phyloP scores from a whole-genome alignment of 2,329 filamentous ascomycete species.

The Xylaria sp. region DNA sequence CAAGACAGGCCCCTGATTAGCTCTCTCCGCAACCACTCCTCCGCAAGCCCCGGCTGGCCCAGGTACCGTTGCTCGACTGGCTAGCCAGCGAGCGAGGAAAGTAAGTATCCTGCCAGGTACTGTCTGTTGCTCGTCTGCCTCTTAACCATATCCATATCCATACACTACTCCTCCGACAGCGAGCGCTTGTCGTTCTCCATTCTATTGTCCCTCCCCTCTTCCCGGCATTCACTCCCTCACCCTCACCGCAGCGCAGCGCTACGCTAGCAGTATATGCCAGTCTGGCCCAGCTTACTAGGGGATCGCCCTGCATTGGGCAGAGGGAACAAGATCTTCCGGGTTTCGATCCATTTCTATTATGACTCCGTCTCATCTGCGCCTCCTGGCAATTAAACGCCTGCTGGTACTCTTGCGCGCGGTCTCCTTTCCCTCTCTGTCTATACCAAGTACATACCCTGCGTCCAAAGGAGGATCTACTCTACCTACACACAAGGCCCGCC shows the following conservation, averaged over 20 bases:
- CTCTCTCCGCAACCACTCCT: conserved; percentile 26
- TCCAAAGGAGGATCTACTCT: conserved; percentile 41
- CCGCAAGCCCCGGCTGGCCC: conserved; percentile 30
- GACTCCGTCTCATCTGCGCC: conserved; percentile 27
- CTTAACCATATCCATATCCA: too few relatives aligned
- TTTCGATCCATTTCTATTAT: conserved; percentile 38
- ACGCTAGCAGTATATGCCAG: conserved; percentile 22
- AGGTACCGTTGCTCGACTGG: not conserved
- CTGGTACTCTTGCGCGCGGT: conserved; percentile 1
- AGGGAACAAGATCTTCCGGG: conserved; percentile 44
- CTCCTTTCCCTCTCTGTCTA: conserved; percentile 12
- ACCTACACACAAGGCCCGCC: conserved; percentile 29
- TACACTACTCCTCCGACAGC: too few relatives aligned
- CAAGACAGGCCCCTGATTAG: conserved; percentile 38
- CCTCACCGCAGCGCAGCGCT: conserved; percentile 6
- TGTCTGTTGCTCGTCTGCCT: not conserved
- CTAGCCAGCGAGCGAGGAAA: not conserved
- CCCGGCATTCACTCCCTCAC: not conserved
- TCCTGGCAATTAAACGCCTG: conserved; percentile 30
- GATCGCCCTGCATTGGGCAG: conserved; percentile 45
- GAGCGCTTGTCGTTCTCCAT: too few relatives aligned
- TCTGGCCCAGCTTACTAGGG: conserved; percentile 35
- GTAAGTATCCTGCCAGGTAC: not conserved
- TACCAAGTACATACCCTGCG: conserved; percentile 33
- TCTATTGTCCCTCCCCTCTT: not conserved